phyloP scores from a whole-genome alignment of 2,329 filamentous ascomycete genomes.

The Rosellinia necatrix region DNA sequence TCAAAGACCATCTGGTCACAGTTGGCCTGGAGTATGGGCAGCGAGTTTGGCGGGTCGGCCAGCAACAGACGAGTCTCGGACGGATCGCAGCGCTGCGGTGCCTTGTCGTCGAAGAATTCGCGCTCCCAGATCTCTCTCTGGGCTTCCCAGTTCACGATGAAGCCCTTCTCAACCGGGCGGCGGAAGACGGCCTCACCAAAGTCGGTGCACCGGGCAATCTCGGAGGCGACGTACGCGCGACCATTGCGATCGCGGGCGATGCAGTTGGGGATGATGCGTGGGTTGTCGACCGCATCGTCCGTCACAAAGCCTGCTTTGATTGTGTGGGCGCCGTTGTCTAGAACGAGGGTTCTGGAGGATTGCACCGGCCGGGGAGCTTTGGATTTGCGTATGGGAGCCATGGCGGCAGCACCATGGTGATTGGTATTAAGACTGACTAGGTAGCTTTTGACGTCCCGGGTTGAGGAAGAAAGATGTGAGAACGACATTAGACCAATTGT shows the following conservation, averaged over 20 bases:
- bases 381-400: constrained; percentile 50
- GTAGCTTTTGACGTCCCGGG: too few species aligned
- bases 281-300: constrained; percentile 53
- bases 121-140: constrained; percentile 96
- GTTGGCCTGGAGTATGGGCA: constrained; percentile 81
- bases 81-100: constrained; percentile 73
- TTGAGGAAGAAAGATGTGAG: too few species aligned
- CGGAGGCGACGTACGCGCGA: constrained; percentile 78
- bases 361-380: constrained; percentile 56
- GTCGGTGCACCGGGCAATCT: constrained; percentile 79
- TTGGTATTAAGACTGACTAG: not conserved
- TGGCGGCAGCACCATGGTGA: constrained; percentile 9
- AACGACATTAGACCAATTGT: too few species aligned
- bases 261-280: constrained; percentile 81
- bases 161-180: constrained; percentile 91
- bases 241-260: constrained; percentile 81
- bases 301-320: constrained; percentile 85
- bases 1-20: constrained; percentile 98
- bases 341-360: constrained; percentile 73
- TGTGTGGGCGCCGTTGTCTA: constrained; percentile 92
- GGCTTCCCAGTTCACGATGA: constrained; percentile 94
- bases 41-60: constrained; percentile 82
- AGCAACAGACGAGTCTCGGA: constrained; percentile 82
- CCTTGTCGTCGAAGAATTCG: constrained; percentile 75
- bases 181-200: constrained; percentile 89